Percentiles rank a stretch among this genome's conserved stretches.
Evolutionary conservation across 225 moss, liverwort and hornwort species (phyloP).

Genomic region (Polytrichum formosum): DNA sequence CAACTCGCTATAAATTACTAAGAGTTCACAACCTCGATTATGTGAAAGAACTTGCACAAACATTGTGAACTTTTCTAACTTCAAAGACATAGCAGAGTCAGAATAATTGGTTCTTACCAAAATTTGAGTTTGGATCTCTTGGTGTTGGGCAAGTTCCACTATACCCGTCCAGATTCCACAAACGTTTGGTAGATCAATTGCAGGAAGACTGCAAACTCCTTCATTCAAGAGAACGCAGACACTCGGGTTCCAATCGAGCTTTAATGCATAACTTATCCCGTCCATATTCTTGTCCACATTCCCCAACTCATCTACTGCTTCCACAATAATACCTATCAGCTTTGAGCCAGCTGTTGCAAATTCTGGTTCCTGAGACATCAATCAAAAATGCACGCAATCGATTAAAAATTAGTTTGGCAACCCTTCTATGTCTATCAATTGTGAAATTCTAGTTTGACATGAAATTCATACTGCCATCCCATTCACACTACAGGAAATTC

Average conservation of each 20-base stretch:
- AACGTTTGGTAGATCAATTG: background rate
- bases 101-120: background rate
- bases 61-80: no score
- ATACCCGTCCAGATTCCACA: constrained; percentile 7
- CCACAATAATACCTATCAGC: background rate
- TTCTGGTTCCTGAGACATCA: constrained; percentile 4
- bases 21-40: no score
- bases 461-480: no score
- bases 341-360: constrained; percentile 3
- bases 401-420: no score
- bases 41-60: no score
- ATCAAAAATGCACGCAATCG: background rate
- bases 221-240: background rate
- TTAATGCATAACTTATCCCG: constrained; percentile 3
- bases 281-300: constrained; percentile 12
- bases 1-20: no score
- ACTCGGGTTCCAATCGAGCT: constrained; percentile 7
- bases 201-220: constrained; percentile 11
- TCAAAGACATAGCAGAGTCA: no score
- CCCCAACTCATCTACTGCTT: constrained; percentile 12
- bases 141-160: constrained; percentile 11
- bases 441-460: no score
- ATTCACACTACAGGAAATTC: no score
- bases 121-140: background rate
- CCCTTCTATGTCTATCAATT: no score